A percentile compares a stretch with the other conserved stretches of the same genome.
These are phyloP conservation scores for Zymoseptoria tritici DNA, from an alignment of 2,329 filamentous ascomycete species.

Conservation along the genomic window DNA sequence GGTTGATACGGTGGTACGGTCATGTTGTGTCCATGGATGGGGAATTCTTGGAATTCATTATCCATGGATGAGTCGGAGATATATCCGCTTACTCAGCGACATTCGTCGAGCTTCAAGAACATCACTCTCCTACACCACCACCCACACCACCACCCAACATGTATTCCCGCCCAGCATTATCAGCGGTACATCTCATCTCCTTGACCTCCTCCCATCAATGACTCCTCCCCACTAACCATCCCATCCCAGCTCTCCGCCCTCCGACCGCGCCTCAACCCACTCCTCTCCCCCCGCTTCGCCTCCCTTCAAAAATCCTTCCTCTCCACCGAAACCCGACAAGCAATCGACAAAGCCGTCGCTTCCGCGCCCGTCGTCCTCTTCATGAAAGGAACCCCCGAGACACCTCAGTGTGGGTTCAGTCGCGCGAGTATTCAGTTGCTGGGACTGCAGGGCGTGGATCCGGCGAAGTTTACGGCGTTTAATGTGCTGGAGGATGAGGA, in stretches of 20 bases:
- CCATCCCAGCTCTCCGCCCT: constrained; percentile 38
- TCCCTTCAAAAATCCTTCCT: constrained; percentile 57
- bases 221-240: not conserved
- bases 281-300: constrained; percentile 39
- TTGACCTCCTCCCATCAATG: not conserved
- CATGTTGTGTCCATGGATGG: no score
- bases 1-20: no score
- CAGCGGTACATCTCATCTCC: constrained; percentile 21
- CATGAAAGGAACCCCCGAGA: constrained; percentile 98
- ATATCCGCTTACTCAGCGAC: not conserved
- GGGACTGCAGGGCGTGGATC: constrained; percentile 89
- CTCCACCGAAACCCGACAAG: constrained; percentile 68
- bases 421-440: constrained; percentile 91
- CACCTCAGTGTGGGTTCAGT: constrained; percentile 93
- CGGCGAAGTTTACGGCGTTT: constrained; percentile 92
- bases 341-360: constrained; percentile 82
- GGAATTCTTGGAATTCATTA: no score
- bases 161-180: constrained; percentile 26
- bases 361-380: constrained; percentile 92
- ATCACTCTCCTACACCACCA: constrained; percentile 3
- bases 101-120: not conserved
- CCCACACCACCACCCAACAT: constrained; percentile 15
- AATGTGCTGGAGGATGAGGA: constrained; percentile 92
- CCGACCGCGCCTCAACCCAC: constrained; percentile 34
- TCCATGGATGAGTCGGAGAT: not conserved